Base-by-base conservation (phyloP, 305 asterid species). In the Striga hermonthica region DNA sequence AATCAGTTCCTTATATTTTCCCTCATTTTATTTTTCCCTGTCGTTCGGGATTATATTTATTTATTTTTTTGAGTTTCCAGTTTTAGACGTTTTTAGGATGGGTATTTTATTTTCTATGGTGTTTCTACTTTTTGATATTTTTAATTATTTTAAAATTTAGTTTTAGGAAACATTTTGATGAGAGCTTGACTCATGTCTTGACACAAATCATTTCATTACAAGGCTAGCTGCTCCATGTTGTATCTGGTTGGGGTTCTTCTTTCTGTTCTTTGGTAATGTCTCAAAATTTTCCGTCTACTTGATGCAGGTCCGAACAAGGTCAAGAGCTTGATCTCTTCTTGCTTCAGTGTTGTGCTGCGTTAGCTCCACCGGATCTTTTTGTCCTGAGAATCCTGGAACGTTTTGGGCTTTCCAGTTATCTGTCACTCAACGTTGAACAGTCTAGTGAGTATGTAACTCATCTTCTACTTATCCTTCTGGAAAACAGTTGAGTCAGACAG, bases 291-390 rank as follows among this genome's bases (percentile, higher is more conserved):
- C 54, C 72, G 71, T 39, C 64, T 63, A 67, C 48, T 62, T 71
- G 38, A 63, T 76, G 77, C 86, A 94, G 99, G 97, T 86, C 90
- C 71, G 99, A 85, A 74, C 97, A 85, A 72, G 86, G 88, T 72
- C 94, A 88, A 69, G 99, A 91, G 82, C 90, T 84, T 74, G 99
- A 94, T 84, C 87, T 94, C 45, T 94, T 94, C 82, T 84, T 94
- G 80, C 86, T 94, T 66, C 99, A 94, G 79, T 91, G 95, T 62
- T 94, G 99, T 85, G 99, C 96, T 77, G 89, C 96, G 44, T 78
- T 91, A 70, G 97, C 97, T 71, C 99, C 99, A 56, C 82, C 99
- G 16, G 99, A 94, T 77, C 87, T 67, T 63, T 94, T 65, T 78
- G 81, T 90, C 67, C 82, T 70, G 77, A 81, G 99, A 78, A 82